Conservation (phyloP, 306 rosid genomes). For the Begonia peltatifolia region DNA sequence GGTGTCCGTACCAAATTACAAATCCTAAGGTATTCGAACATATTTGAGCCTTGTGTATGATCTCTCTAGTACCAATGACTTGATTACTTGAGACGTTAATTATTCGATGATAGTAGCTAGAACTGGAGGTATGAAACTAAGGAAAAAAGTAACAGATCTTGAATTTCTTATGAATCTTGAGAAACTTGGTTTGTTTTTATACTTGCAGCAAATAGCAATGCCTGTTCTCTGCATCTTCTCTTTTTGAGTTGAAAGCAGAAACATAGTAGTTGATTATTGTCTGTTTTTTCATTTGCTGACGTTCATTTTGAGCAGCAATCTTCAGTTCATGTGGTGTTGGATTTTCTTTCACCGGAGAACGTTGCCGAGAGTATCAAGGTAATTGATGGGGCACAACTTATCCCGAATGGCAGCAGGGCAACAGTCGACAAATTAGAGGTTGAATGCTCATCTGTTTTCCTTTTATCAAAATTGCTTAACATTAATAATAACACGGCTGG, state of each 20-base stretch:
- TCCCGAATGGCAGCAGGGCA: slow-evolving; percentile 64
- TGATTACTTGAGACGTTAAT: too few relatives aligned
- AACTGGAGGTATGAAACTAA: too few relatives aligned
- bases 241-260: too few relatives aligned
- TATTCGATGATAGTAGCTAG: too few relatives aligned
- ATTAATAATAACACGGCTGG: background rate
- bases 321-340: slow-evolving; percentile 76
- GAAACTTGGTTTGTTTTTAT: too few relatives aligned
- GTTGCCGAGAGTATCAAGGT: slow-evolving; percentile 58
- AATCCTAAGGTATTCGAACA: slow-evolving; percentile 46
- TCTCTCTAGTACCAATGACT: background rate
- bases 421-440: slow-evolving; percentile 79
- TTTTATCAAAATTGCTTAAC: too few relatives aligned
- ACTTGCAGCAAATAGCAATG: too few relatives aligned
- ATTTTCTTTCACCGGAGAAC: slow-evolving; percentile 82
- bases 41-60: background rate
- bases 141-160: too few relatives aligned
- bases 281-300: background rate
- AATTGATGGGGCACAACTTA: slow-evolving; percentile 52
- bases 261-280: too few relatives aligned
- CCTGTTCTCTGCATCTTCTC: too few relatives aligned
- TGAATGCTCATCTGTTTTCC: background rate
- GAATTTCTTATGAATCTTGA: too few relatives aligned
- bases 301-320: slow-evolving; percentile 36
- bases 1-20: slow-evolving; percentile 92